These are phyloP conservation scores for Quercus mongolica DNA, from an alignment of 306 rosid genomes.

Conservation along the genomic window DNA sequence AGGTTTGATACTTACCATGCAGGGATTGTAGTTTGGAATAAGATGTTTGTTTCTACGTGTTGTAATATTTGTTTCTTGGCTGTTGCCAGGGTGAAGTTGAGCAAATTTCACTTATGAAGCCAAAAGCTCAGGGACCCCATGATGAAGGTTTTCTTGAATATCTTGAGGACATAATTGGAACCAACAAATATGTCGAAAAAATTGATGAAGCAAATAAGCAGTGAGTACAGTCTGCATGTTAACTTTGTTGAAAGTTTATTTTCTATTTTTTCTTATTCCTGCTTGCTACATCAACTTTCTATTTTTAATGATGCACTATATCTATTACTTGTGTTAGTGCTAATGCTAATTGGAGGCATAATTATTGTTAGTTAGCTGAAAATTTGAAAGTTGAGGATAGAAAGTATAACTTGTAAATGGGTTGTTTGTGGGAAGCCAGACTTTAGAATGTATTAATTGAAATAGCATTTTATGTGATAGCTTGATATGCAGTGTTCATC, in stretches of 20 bases:
- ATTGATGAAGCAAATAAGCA: conserved; percentile 73
- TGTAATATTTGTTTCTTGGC: conserved; percentile 26
- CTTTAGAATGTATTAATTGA: too few species aligned
- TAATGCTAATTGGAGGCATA: too few species aligned
- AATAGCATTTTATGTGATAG: neutral
- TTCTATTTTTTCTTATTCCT: neutral
- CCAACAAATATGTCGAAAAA: conserved; percentile 83
- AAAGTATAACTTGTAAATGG: neutral
- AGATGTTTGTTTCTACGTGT: conserved; percentile 5
- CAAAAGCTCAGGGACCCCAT: conserved; percentile 96
- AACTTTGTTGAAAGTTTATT: neutral
- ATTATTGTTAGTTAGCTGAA: neutral
- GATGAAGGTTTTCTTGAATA: conserved; percentile 98
- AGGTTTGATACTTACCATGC: conserved; percentile 41
- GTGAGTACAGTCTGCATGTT: conserved; percentile 50
- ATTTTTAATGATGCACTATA: neutral
- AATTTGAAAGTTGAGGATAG: neutral
- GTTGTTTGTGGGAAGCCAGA: neutral
- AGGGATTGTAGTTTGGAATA: neutral
- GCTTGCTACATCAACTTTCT: neutral
- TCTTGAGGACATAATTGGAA: conserved; percentile 94
- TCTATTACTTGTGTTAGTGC: neutral
- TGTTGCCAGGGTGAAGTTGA: conserved; percentile 87
- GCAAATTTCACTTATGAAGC: conserved; percentile 96
- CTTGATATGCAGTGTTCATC: neutral